Conservation (phyloP, 129 eudicot species). For the Artemisia tridentata region DNA sequence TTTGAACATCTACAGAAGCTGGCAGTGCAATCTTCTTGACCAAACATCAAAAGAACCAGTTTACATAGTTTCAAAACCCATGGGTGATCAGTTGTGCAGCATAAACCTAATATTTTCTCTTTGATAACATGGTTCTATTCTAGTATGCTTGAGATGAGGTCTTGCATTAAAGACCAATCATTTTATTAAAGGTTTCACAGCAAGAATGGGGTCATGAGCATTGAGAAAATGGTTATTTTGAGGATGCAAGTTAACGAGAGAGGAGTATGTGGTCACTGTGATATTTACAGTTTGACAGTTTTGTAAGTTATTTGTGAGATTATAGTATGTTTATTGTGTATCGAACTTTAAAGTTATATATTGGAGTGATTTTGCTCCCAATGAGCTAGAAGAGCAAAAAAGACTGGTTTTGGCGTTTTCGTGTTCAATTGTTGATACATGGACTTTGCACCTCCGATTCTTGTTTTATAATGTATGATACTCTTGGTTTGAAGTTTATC, state of each 20-base stretch:
- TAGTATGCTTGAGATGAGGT: constrained; percentile 4
- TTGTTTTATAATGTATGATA: constrained; percentile 1
- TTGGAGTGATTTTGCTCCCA: constrained; percentile 22
- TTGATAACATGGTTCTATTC: too few relatives aligned
- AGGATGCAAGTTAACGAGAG: background rate
- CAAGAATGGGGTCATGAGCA: too few relatives aligned
- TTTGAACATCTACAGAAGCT: constrained; percentile 32
- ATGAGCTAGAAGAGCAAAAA: constrained; percentile 15
- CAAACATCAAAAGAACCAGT: constrained; percentile 9
- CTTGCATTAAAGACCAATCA: constrained; percentile 7
- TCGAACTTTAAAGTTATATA: constrained; percentile 29
- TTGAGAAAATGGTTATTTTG: too few relatives aligned
- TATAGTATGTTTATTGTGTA: constrained; percentile 6
- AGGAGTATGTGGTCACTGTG: constrained; percentile 3
- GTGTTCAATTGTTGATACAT: constrained; percentile 3
- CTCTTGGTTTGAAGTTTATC: background rate
- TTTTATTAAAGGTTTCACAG: background rate
- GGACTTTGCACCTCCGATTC: background rate
- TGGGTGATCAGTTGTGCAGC: constrained; percentile 15
- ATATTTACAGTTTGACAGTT: constrained; percentile 13
- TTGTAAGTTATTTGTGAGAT: constrained; percentile 30
- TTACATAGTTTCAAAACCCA: constrained; percentile 5
- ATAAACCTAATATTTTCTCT: background rate
- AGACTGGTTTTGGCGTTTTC: background rate
- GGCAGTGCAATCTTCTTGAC: constrained; percentile 31